Percentiles rank a stretch among this genome's conserved stretches.
Conservation (phyloP, 2,329 filamentous ascomycete species). For the Aspergillus arachidicola region DNA sequence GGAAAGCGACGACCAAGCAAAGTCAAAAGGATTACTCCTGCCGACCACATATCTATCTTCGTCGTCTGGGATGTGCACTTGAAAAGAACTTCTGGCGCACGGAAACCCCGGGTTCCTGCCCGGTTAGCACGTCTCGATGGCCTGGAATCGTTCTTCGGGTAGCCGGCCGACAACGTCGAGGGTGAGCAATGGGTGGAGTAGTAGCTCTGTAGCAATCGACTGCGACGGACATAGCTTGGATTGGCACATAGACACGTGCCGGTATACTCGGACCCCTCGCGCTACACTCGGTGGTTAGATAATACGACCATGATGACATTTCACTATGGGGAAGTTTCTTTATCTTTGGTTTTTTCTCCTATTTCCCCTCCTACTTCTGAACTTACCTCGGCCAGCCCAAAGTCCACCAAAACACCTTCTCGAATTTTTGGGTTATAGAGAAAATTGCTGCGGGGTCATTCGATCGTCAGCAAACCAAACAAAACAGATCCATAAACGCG, state of each 20-base stretch:
- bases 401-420: slow-evolving; percentile 94
- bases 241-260: slow-evolving; percentile 76
- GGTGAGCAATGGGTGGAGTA: slow-evolving; percentile 55
- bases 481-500: neutral
- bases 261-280: slow-evolving; percentile 57
- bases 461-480: slow-evolving; percentile 7
- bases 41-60: slow-evolving; percentile 96
- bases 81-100: slow-evolving; percentile 92
- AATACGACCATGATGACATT: neutral
- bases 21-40: slow-evolving; percentile 94
- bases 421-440: slow-evolving; percentile 77
- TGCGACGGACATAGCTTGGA: slow-evolving; percentile 61
- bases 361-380: neutral
- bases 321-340: neutral
- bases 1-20: slow-evolving; percentile 90
- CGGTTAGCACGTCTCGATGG: slow-evolving; percentile 89
- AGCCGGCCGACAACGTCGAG: slow-evolving; percentile 61
- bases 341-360: neutral
- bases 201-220: slow-evolving; percentile 58
- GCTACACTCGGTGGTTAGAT: slow-evolving; percentile 31
- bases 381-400: slow-evolving; percentile 81
- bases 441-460: slow-evolving; percentile 64
- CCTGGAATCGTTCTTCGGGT: slow-evolving; percentile 86
- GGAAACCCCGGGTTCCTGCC: slow-evolving; percentile 91
- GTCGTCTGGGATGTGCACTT: slow-evolving; percentile 96